Evolutionary conservation across 106 monocot species (phyloP), one percentile per base, ranked within the genome.

Genomic region (Dactylorhiza incarnata): DNA sequence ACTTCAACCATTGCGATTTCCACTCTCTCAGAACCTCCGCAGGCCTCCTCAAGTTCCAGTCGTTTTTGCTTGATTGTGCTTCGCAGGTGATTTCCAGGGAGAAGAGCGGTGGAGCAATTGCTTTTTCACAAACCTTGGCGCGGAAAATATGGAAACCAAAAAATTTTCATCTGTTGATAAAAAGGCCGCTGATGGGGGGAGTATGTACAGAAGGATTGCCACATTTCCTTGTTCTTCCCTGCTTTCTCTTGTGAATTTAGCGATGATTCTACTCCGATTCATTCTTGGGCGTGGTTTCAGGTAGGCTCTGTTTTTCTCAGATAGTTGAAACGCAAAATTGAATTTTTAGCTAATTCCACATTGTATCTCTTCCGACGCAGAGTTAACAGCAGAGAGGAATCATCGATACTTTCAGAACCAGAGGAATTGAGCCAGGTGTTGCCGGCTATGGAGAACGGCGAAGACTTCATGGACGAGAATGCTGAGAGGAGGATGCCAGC

Each of bases 211-310:
- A 59, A 75, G 62, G 46, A 66, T 76, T 62, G 48, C 11, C 5
- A 3, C 22, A 23, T 49, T 67, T 17, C 7, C 67, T 47, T 49
- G 45, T 75, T 75, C 58, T 61, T 75, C n/a, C 9, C 47, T 54
- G 75, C 2, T 58, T 46, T 61, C 45, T 45, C 44, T 75, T 16
- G 45, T 24, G 46, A 62, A 50, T 49, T 66, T 12, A 10, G 29
- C 67, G 37, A 15, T 50, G 12, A 6, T 76, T 24, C 17, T 48
- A 7, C 20, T 49, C 61, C 49, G 25, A 48, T 76, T 76, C 76
- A 49, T 76, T 3, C 6, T 9, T 5, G 48, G 56, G 47, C 76
- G 14, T 76, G 10, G 26, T 8, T 76, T 76, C 76, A 76, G 76
- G 76, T 76, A 54, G 73, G 10, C 50, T 48, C 10, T 73, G 22